A percentile compares a stretch with the other conserved stretches of the same genome.
phyloP scores from a whole-genome alignment of 1,284 basidiomycete species.

The Farysia itapuensis region DNA sequence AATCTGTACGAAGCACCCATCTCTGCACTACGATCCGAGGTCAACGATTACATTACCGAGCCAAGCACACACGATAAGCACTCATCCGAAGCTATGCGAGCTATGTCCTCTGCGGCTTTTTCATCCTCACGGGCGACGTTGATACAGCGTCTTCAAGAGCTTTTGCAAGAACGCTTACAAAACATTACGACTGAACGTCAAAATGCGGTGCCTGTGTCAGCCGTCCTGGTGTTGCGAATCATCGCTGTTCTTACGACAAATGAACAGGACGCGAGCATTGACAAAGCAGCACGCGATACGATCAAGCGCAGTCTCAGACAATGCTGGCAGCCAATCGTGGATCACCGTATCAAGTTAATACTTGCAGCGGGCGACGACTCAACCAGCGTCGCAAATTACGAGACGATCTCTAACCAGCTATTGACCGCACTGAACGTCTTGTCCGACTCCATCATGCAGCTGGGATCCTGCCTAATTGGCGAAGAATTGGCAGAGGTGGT shows the following conservation, averaged over 20 bases:
- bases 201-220: not conserved
- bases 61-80: not conserved
- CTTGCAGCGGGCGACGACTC: not conserved
- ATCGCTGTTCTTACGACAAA: not conserved
- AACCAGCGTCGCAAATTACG: too few species aligned
- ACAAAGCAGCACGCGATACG: not conserved
- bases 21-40: not conserved
- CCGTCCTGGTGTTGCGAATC: not conserved
- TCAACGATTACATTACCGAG: not conserved
- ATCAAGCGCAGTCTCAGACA: not conserved
- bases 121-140: too few species aligned
- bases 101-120: too few species aligned
- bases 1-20: not conserved
- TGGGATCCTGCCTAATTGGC: slow-evolving; percentile 17
- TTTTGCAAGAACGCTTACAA: not conserved
- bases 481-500: slow-evolving; percentile 11
- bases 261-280: too few species aligned
- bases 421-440: slow-evolving; percentile 9
- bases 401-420: slow-evolving; percentile 3
- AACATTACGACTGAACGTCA: not conserved
- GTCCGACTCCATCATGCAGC: slow-evolving; percentile 16
- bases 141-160: not conserved
- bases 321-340: not conserved
- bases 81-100: not conserved
- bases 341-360: not conserved